Conservation (phyloP, 164 flowering plant genomes). For the Vitis amurensis region DNA sequence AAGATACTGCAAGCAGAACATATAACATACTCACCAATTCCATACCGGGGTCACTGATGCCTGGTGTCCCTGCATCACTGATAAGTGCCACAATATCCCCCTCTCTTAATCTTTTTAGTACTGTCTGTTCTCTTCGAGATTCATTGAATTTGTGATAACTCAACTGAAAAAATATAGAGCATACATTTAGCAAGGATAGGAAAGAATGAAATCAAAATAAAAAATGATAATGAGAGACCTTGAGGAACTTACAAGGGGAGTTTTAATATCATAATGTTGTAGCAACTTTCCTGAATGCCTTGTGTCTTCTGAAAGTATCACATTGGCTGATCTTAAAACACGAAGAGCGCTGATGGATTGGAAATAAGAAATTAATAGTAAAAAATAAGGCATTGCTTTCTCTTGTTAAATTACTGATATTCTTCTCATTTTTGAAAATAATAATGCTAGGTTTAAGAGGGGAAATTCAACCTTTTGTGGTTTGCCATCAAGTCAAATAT, state of each 20-base stretch:
- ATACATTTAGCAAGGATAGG: constrained; percentile 16
- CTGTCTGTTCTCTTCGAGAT: constrained; percentile 71
- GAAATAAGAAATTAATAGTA: background rate
- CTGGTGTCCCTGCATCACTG: constrained; percentile 98
- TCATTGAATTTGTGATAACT: constrained; percentile 98
- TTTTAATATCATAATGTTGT: constrained; percentile 73
- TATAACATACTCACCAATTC: constrained; percentile 56
- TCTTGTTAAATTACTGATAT: too few species aligned
- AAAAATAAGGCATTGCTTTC: background rate
- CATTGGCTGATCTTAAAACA: constrained; percentile 78
- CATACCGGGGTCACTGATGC: constrained; percentile 94
- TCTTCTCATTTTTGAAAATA: too few species aligned
- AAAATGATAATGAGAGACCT: background rate
- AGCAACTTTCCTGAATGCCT: constrained; percentile 97
- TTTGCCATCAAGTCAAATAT: too few species aligned
- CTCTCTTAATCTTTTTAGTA: constrained; percentile 63
- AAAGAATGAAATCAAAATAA: background rate
- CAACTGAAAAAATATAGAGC: constrained; percentile 60
- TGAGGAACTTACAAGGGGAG: constrained; percentile 69
- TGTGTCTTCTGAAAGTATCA: constrained; percentile 92
- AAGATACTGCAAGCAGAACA: background rate
- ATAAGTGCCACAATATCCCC: constrained; percentile 87
- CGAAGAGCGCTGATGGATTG: constrained; percentile 66
- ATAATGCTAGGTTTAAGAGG: too few species aligned
- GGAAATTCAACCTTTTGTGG: too few species aligned